phyloP scores from a whole-genome alignment of 2,329 filamentous ascomycete species.

The Fusarium goolgardi region DNA sequence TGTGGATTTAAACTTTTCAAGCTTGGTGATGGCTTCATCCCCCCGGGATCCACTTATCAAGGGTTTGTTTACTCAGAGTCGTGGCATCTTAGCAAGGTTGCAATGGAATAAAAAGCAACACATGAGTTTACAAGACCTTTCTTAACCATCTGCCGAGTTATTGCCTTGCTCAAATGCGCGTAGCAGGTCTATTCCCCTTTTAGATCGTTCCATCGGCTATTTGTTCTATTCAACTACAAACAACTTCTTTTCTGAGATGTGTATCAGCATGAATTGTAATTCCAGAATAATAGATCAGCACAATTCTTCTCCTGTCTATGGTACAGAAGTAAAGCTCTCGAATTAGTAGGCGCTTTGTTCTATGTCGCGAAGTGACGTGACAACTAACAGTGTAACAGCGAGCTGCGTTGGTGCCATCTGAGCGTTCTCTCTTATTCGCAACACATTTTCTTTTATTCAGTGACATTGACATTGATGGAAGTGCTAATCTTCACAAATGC shows the following conservation, averaged over 20 bases:
- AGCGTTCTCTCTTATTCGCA: too few species aligned
- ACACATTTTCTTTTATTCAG: background rate
- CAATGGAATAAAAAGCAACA: background rate
- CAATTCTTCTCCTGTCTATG: background rate
- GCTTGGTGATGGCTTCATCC: slow-evolving; percentile 26
- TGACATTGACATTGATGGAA: too few species aligned
- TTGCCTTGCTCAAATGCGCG: background rate
- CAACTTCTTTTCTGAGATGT: background rate
- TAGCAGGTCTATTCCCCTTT: background rate
- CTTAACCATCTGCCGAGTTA: too few species aligned
- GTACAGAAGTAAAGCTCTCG: background rate
- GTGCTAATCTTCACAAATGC: background rate
- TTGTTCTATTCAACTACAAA: background rate
- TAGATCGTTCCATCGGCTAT: background rate
- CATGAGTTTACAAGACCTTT: background rate
- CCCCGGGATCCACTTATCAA: background rate
- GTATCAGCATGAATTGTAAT: background rate
- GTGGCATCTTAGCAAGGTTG: background rate
- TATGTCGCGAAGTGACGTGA: too few species aligned
- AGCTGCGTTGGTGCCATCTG: background rate
- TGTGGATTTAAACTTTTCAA: slow-evolving; percentile 24
- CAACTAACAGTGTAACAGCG: too few species aligned
- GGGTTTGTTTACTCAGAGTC: background rate
- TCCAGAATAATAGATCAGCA: too few species aligned
- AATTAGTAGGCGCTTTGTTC: background rate